Evolutionary conservation across 257 asterid species (phyloP).

Genomic region (Penstemon eatonii): DNA sequence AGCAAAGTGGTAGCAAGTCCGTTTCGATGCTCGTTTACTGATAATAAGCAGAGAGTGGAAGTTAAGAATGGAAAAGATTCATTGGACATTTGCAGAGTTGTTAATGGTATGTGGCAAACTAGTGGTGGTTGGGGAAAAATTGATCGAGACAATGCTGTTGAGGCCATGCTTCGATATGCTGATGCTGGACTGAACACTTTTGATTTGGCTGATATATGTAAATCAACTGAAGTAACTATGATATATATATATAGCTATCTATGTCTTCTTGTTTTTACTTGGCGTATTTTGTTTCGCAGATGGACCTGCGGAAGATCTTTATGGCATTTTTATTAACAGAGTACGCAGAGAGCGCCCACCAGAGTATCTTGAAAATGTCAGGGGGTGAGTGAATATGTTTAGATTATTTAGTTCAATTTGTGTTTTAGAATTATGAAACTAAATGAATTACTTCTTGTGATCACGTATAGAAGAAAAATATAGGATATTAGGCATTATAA

Average conservation of each 20-base stretch:
- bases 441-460: neutral
- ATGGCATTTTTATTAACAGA: conserved; percentile 83
- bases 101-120: conserved; percentile 85
- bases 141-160: conserved; percentile 58
- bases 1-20: conserved; percentile 39
- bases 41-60: conserved; percentile 46
- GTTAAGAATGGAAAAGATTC: conserved; percentile 77
- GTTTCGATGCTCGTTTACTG: conserved; percentile 49
- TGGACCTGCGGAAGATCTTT: conserved; percentile 99
- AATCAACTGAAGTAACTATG: conserved; percentile 16
- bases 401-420: neutral
- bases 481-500: neutral
- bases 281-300: conserved; percentile 40
- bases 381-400: conserved; percentile 60
- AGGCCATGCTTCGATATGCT: conserved; percentile 72
- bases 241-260: neutral
- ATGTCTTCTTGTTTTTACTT: conserved; percentile 18
- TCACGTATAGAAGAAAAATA: neutral
- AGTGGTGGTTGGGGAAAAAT: conserved; percentile 84
- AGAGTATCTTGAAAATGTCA: conserved; percentile 76
- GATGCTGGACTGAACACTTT: conserved; percentile 74
- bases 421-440: neutral
- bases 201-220: conserved; percentile 86
- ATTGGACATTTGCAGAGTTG: conserved; percentile 71
- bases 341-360: conserved; percentile 97